phyloP scores from a whole-genome alignment of 2,329 filamentous ascomycete genomes.

The Colletotrichum viniferum region DNA sequence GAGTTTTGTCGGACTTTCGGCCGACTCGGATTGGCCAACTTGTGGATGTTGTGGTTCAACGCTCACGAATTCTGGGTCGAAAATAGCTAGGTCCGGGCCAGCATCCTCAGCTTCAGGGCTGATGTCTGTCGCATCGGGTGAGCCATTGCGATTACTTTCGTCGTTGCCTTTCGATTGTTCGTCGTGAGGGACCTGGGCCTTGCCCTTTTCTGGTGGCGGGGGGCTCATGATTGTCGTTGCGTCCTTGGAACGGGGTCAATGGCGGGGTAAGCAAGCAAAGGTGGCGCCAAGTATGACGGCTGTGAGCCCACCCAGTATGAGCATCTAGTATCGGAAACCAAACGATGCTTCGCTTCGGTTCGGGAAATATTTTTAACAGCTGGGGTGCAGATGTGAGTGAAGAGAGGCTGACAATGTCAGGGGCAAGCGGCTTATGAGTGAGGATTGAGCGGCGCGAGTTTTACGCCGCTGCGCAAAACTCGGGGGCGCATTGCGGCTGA shows the following conservation, averaged over 20 bases:
- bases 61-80: not conserved
- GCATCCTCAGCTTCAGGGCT: not conserved
- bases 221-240: not conserved
- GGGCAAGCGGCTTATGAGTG: not conserved
- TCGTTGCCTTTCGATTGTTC: not conserved
- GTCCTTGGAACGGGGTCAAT: not conserved
- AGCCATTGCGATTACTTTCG: not conserved
- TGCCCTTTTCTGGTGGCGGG: not conserved
- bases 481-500: not conserved
- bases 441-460: not conserved
- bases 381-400: not conserved
- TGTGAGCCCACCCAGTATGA: not conserved
- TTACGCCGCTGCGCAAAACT: conserved; percentile 16
- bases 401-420: not conserved
- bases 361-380: too few relatives aligned
- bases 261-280: not conserved
- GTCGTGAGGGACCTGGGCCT: not conserved
- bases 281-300: not conserved
- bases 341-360: too few relatives aligned
- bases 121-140: not conserved
- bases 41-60: not conserved
- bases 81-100: not conserved
- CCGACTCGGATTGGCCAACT: not conserved
- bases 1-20: not conserved
- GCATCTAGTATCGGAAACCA: not conserved